A percentile compares a stretch with the other conserved stretches of the same genome.
Conservation (phyloP, 345 rosid species). For the Acer campestre region DNA sequence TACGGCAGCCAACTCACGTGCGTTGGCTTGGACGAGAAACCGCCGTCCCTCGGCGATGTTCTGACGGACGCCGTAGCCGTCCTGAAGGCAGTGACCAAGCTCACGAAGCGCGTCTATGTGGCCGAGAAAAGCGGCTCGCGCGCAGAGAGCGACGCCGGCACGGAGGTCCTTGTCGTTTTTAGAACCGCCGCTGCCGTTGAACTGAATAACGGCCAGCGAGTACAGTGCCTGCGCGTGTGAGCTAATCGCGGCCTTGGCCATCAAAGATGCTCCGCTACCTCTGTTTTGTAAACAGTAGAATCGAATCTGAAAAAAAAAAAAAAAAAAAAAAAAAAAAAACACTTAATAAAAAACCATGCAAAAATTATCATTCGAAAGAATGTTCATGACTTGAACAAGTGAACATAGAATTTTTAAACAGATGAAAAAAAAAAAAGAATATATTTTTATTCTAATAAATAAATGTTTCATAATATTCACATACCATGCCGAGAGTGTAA, state of each 20-base stretch:
- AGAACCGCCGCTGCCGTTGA: conserved; percentile 97
- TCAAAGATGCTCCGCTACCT: conserved; percentile 84
- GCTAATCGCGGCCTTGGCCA: conserved; percentile 93
- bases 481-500: conserved; percentile 96
- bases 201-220: conserved; percentile 87
- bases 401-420: neutral
- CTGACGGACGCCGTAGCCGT: conserved; percentile 94
- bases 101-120: conserved; percentile 93
- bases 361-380: conserved; percentile 6
- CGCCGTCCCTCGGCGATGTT: conserved; percentile 84
- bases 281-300: conserved; percentile 81
- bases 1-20: conserved; percentile 80
- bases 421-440: neutral
- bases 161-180: conserved; percentile 90
- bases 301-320: conserved; percentile 57
- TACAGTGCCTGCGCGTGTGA: conserved; percentile 86
- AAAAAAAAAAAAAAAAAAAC: neutral
- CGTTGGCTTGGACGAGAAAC: conserved; percentile 94
- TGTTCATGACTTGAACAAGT: conserved; percentile 9
- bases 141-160: conserved; percentile 92
- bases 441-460: neutral
- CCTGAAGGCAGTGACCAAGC: conserved; percentile 97
- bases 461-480: neutral
- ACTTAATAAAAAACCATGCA: neutral
- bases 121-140: conserved; percentile 88